These are phyloP conservation scores for Stenogyne calaminthoides DNA, from an alignment of 305 asterid species.

Conservation along the genomic window DNA sequence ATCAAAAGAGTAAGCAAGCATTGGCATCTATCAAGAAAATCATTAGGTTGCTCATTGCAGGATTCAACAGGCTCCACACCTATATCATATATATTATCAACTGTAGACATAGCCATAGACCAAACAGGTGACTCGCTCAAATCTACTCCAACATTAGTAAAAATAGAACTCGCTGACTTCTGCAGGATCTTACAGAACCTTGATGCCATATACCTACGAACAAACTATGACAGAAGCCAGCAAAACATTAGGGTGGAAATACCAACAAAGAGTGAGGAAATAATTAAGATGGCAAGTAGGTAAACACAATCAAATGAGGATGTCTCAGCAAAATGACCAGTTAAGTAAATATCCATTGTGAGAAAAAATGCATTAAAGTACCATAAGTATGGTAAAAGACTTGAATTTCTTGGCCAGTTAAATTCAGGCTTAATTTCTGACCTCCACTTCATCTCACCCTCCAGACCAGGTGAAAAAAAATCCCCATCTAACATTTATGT, in stretches of 20 bases:
- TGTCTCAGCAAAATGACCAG: constrained; percentile 12
- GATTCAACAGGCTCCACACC: constrained; percentile 37
- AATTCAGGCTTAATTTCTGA: background rate
- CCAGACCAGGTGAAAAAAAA: background rate
- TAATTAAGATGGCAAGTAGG: constrained; percentile 12
- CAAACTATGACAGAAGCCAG: constrained; percentile 62
- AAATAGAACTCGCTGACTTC: constrained; percentile 59
- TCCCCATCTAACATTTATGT: constrained; percentile 17
- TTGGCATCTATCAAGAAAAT: constrained; percentile 51
- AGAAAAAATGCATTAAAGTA: background rate
- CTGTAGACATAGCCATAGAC: constrained; percentile 48
- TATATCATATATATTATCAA: constrained; percentile 41
- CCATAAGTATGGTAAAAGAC: constrained; percentile 3
- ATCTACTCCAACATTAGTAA: constrained; percentile 51
- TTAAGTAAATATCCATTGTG: constrained; percentile 8
- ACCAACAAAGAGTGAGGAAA: constrained; percentile 18
- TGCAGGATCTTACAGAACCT: constrained; percentile 62
- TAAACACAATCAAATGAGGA: constrained; percentile 13
- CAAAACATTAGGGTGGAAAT: constrained; percentile 34
- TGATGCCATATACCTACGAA: constrained; percentile 80
- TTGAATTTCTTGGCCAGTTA: constrained; percentile 14
- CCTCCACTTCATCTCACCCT: constrained; percentile 28
- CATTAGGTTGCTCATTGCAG: constrained; percentile 39
- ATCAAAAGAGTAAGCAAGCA: constrained; percentile 61
- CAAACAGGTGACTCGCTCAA: constrained; percentile 64